A percentile compares a stretch with the other conserved stretches of the same genome.
phyloP scores from a whole-genome alignment of 2,329 filamentous ascomycete genomes.

The Aspergillus pseudoglaucus region DNA sequence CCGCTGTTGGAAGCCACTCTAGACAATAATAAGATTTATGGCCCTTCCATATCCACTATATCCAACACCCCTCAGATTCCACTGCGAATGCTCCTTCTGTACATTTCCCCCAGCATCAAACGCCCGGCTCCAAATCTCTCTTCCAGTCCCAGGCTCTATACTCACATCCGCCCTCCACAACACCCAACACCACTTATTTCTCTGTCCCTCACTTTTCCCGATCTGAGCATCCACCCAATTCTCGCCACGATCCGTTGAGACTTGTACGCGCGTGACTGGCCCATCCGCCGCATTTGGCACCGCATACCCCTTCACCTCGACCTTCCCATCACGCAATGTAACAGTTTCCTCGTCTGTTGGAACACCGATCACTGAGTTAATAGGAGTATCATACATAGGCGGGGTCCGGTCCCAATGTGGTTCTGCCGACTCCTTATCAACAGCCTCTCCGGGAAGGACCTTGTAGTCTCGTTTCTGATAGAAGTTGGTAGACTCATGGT shows the following conservation, averaged over 20 bases:
- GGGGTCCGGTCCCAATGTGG: constrained; percentile 47
- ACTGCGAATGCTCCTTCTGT: constrained; percentile 44
- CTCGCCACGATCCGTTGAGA: constrained; percentile 44
- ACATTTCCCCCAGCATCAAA: constrained; percentile 49
- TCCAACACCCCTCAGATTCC: constrained; percentile 55
- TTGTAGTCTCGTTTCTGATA: constrained; percentile 58
- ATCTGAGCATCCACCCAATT: constrained; percentile 47
- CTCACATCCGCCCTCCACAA: constrained; percentile 47
- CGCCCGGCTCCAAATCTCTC: constrained; percentile 48
- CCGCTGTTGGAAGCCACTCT: not conserved
- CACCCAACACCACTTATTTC: constrained; percentile 51
- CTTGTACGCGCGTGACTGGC: constrained; percentile 49
- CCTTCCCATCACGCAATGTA: constrained; percentile 19
- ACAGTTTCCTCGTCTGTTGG: constrained; percentile 44
- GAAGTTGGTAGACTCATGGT: constrained; percentile 46
- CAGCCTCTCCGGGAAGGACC: constrained; percentile 48
- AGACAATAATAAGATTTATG: constrained; percentile 42
- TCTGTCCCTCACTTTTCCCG: constrained; percentile 10
- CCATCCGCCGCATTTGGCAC: constrained; percentile 49
- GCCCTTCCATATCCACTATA: constrained; percentile 56
- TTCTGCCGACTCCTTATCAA: constrained; percentile 44
- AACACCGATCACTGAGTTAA: constrained; percentile 50
- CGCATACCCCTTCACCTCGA: constrained; percentile 51
- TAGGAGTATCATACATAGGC: constrained; percentile 50
- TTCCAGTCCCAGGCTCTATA: constrained; percentile 35